Conservation (phyloP, 1,284 basidiomycete species). For the Ustilago esculenta region DNA sequence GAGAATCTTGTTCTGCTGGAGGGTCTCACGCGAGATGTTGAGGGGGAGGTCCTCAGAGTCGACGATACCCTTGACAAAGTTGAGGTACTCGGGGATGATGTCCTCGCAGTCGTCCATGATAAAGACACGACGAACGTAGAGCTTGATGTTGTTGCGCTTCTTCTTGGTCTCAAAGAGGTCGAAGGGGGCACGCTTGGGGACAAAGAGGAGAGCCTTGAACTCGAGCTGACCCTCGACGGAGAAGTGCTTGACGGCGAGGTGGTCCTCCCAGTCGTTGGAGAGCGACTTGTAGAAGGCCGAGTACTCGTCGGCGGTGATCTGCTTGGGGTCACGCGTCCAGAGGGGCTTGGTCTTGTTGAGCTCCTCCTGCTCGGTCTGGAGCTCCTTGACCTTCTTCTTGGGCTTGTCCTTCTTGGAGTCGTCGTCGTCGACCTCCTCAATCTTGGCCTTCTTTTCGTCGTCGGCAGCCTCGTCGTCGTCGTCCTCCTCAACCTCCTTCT, state of each 20-base stretch:
- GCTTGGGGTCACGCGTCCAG: constrained; percentile 93
- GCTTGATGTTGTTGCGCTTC: constrained; percentile 99
- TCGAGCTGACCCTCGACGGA: constrained; percentile 98
- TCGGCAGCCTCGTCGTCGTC: constrained; percentile 72
- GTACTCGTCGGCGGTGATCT: constrained; percentile 96
- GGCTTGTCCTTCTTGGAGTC: constrained; percentile 76
- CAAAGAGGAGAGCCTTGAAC: constrained; percentile 96
- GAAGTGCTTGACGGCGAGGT: constrained; percentile 99
- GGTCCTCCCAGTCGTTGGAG: constrained; percentile 98
- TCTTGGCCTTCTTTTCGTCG: constrained; percentile 77
- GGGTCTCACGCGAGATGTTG: constrained; percentile 99
- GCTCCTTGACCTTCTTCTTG: constrained; percentile 88
- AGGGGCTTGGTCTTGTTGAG: constrained; percentile 99
- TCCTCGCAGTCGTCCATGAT: constrained; percentile 99
- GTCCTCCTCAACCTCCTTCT: constrained; percentile 86
- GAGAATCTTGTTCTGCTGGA: constrained; percentile 99
- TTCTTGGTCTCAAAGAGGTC: constrained; percentile 99
- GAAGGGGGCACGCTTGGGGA: constrained; percentile 86
- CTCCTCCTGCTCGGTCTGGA: constrained; percentile 82
- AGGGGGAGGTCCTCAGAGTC: constrained; percentile 99
- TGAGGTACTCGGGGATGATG: constrained; percentile 99
- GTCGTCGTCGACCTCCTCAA: constrained; percentile 82
- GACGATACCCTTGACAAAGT: constrained; percentile 95
- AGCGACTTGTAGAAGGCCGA: constrained; percentile 98
- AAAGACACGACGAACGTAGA: constrained; percentile 99